These are phyloP conservation scores for Pachysolen tannophilus DNA, from an alignment of 805 yeast genomes.

Conservation along the genomic window DNA sequence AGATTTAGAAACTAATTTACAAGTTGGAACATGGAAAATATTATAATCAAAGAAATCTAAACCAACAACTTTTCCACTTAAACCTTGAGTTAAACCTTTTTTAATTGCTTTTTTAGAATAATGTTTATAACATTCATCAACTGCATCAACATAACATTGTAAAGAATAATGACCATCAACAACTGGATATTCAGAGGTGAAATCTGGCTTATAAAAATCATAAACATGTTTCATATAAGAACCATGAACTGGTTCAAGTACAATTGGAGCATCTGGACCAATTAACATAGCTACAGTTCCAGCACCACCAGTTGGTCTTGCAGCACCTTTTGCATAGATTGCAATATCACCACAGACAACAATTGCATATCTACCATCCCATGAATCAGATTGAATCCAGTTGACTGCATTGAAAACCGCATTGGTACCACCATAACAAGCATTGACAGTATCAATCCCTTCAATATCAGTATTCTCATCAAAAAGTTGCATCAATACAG, in stretches of 20 bases:
- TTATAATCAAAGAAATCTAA: constrained; percentile 80
- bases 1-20: constrained; percentile 89
- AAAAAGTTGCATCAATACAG: constrained; percentile 90
- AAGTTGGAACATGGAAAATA: constrained; percentile 97
- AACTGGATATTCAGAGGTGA: constrained; percentile 91
- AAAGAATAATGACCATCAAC: constrained; percentile 97
- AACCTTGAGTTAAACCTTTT: constrained; percentile 34
- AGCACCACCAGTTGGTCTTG: constrained; percentile 99
- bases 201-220: constrained; percentile 97
- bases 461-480: constrained; percentile 86
- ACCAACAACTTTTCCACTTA: constrained; percentile 53
- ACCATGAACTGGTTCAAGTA: constrained; percentile 83
- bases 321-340: constrained; percentile 92
- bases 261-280: constrained; percentile 97
- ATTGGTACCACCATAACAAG: constrained; percentile 97
- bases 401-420: constrained; percentile 90
- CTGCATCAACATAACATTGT: constrained; percentile 87
- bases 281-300: constrained; percentile 92
- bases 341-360: constrained; percentile 98
- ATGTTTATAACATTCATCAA: constrained; percentile 76
- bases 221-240: constrained; percentile 94
- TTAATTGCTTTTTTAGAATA: constrained; percentile 71
- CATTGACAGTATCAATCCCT: constrained; percentile 93
- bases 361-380: constrained; percentile 98
- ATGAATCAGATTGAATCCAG: constrained; percentile 92